Evolutionary conservation across 768 basidiomycete genomes (phyloP).

Genomic region (Psilocybe tampanensis): DNA sequence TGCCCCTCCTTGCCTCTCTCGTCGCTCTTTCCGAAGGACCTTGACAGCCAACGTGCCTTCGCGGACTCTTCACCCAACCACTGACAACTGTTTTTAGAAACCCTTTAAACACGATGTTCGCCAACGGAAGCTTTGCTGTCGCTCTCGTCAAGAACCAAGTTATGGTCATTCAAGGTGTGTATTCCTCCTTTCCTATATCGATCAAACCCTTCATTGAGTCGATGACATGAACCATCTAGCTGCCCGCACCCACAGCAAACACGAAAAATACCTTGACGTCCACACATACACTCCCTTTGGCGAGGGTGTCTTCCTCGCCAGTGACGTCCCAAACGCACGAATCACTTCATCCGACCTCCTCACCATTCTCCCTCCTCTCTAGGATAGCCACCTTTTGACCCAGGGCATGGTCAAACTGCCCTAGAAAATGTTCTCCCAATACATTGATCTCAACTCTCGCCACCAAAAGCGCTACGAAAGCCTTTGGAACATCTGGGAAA

Average conservation of each 20-base stretch:
- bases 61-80: too few species aligned
- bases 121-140: conserved; percentile 64
- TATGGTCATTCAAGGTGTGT: conserved; percentile 67
- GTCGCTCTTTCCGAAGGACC: conserved; percentile 20
- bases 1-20: conserved; percentile 11
- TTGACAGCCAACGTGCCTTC: too few species aligned
- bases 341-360: conserved; percentile 63
- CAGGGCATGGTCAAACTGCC: conserved; percentile 70
- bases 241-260: conserved; percentile 52
- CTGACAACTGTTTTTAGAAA: not conserved
- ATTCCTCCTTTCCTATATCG: not conserved
- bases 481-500: conserved; percentile 58
- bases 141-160: conserved; percentile 71
- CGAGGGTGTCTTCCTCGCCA: conserved; percentile 65
- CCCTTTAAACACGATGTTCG: conserved; percentile 34
- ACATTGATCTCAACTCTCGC: conserved; percentile 51
- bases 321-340: conserved; percentile 61
- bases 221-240: conserved; percentile 39
- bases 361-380: conserved; percentile 48
- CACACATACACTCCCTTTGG: conserved; percentile 66
- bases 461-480: conserved; percentile 59
- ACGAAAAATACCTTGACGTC: conserved; percentile 67
- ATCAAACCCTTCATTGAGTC: too few species aligned
- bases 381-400: conserved; percentile 36
- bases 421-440: conserved; percentile 58